These are phyloP conservation scores for Fraxinus americana DNA, from an alignment of 257 asterid genomes.

Conservation along the genomic window DNA sequence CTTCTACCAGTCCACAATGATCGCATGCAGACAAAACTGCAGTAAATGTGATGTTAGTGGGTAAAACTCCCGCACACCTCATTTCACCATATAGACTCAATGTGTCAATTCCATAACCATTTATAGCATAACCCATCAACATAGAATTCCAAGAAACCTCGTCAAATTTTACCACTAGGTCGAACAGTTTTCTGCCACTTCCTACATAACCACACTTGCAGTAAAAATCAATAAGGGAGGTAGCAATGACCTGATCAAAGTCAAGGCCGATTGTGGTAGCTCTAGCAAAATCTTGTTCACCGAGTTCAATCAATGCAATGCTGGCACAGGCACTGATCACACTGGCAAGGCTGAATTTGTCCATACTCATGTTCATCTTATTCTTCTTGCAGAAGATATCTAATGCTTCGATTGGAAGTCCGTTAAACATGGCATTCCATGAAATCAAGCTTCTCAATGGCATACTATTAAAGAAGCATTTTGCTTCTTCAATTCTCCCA, in stretches of 20 bases:
- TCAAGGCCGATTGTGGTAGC: conserved; percentile 64
- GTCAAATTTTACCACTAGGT: conserved; percentile 51
- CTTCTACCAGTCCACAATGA: conserved; percentile 90
- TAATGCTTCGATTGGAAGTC: conserved; percentile 71
- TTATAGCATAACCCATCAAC: conserved; percentile 95
- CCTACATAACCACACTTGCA: conserved; percentile 75
- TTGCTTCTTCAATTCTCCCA: conserved; percentile 73
- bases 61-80: conserved; percentile 49
- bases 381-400: conserved; percentile 68
- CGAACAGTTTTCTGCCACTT: conserved; percentile 57
- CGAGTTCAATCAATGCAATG: conserved; percentile 63
- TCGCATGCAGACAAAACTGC: conserved; percentile 89
- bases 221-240: conserved; percentile 75
- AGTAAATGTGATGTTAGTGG: conserved; percentile 65
- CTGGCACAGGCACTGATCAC: conserved; percentile 80
- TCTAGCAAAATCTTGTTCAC: conserved; percentile 76
- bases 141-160: conserved; percentile 78
- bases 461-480: conserved; percentile 51
- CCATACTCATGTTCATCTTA: conserved; percentile 47
- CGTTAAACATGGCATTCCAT: conserved; percentile 84
- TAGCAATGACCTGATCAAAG: conserved; percentile 53
- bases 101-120: conserved; percentile 66
- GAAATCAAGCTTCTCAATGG: conserved; percentile 69
- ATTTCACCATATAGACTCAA: conserved; percentile 64
- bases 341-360: conserved; percentile 61